These are phyloP conservation scores for Aristolochia contorta DNA, from an alignment of 164 flowering plant genomes.

Conservation along the genomic window DNA sequence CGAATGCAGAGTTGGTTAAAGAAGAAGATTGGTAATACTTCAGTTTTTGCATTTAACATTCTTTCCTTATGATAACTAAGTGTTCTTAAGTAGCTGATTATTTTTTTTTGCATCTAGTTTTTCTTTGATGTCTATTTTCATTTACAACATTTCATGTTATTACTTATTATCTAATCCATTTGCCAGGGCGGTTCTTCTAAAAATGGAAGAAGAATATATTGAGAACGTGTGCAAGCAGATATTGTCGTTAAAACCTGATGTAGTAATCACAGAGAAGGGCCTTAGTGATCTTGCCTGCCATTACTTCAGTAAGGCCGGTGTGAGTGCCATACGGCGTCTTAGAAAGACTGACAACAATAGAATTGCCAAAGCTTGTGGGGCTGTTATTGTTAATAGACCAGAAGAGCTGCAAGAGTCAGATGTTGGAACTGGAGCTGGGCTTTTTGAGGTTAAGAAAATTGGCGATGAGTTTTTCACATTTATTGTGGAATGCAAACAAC, in stretches of 20 bases:
- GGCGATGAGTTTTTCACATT: constrained; percentile 93
- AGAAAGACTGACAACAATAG: constrained; percentile 93
- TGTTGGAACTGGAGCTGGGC: constrained; percentile 88
- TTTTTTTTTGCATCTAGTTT: no score
- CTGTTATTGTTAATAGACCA: constrained; percentile 84
- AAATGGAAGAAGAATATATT: constrained; percentile 92
- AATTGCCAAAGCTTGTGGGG: constrained; percentile 95
- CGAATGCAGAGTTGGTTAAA: constrained; percentile 84
- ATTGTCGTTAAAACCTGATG: constrained; percentile 79
- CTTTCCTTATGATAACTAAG: neutral
- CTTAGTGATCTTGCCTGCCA: constrained; percentile 96
- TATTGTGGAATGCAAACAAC: constrained; percentile 83
- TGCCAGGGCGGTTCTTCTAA: constrained; percentile 54
- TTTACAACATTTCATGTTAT: neutral
- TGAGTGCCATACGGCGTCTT: constrained; percentile 86
- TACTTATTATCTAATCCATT: constrained; percentile 2
- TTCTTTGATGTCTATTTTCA: neutral
- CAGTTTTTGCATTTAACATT: neutral
- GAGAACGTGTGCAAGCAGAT: constrained; percentile 66
- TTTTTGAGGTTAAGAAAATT: constrained; percentile 91
- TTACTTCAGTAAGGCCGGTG: constrained; percentile 85
- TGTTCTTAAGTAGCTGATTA: neutral
- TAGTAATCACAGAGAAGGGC: constrained; percentile 93
- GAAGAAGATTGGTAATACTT: constrained; percentile 71
- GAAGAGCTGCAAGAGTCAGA: constrained; percentile 97